Conservation (phyloP, 2,329 filamentous ascomycete species). For the Ceratocystis smalleyi region DNA sequence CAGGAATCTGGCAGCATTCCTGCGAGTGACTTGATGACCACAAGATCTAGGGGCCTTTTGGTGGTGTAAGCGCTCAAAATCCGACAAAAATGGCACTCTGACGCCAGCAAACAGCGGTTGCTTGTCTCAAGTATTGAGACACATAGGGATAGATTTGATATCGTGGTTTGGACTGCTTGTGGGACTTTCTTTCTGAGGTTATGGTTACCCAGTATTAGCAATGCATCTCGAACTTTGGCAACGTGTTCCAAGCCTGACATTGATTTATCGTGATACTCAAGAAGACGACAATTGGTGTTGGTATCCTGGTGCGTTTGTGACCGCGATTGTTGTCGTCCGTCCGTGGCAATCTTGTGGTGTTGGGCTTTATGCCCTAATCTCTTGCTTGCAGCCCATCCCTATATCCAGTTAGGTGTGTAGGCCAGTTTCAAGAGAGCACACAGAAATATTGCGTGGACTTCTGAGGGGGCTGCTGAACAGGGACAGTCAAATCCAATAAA, state of each 20-base stretch:
- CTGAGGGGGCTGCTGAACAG: neutral
- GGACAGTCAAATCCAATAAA: conserved; percentile 1
- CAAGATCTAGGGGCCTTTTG: neutral
- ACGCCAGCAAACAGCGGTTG: neutral
- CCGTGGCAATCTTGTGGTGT: neutral
- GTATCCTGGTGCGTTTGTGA: neutral
- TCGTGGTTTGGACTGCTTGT: neutral
- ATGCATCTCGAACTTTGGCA: neutral
- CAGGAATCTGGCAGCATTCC: conserved; percentile 11
- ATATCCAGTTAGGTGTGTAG: neutral
- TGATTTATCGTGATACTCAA: neutral
- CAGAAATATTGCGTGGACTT: neutral
- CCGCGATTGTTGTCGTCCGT: neutral
- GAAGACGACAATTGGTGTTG: too few species aligned
- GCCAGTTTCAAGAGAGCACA: neutral
- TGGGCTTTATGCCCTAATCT: neutral
- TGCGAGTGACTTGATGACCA: neutral
- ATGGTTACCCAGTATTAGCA: neutral
- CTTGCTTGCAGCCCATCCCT: neutral
- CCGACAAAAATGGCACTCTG: neutral
- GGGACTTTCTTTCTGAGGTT: neutral
- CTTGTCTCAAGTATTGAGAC: conserved; percentile 3
- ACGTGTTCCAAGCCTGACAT: neutral
- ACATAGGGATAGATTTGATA: conserved; percentile 1
- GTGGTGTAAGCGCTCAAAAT: neutral